Percentiles rank a stretch among this genome's conserved stretches.
These are phyloP conservation scores for Euryodendron excelsum DNA, from an alignment of 148 eudicot species.

Conservation along the genomic window DNA sequence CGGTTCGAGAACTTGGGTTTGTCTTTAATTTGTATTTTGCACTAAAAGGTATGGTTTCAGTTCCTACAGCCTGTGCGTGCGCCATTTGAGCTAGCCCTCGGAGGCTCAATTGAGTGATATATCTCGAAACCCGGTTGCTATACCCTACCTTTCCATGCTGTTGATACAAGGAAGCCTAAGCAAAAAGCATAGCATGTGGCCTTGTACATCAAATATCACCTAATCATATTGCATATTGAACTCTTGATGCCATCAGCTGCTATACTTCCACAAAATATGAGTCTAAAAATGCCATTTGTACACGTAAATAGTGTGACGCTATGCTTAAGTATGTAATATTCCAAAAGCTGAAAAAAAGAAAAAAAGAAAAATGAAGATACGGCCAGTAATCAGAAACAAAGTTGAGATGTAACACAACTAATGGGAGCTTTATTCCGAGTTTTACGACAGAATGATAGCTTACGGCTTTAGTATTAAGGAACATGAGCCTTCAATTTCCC, in stretches of 20 bases:
- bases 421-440: slow-evolving; percentile 13
- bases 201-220: background rate
- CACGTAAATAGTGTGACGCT: background rate
- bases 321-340: background rate
- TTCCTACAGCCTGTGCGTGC: too few species aligned
- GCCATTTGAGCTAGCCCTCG: too few species aligned
- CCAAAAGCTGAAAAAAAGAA: background rate
- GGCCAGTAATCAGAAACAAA: slow-evolving; percentile 6
- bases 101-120: too few species aligned
- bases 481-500: background rate
- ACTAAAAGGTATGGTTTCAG: too few species aligned
- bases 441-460: slow-evolving; percentile 3
- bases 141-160: too few species aligned
- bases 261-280: background rate
- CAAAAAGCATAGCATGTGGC: too few species aligned
- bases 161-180: too few species aligned
- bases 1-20: too few species aligned
- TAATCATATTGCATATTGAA: background rate
- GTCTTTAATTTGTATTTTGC: too few species aligned
- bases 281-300: background rate
- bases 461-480: slow-evolving; percentile 1
- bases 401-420: background rate
- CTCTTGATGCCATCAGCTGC: background rate
- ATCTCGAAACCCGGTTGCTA: too few species aligned
- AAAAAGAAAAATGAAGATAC: background rate